A percentile compares a stretch with the other conserved stretches of the same genome.
phyloP scores from a whole-genome alignment of 225 moss, liverwort and hornwort genomes.

The Antitrichia curtipendula region DNA sequence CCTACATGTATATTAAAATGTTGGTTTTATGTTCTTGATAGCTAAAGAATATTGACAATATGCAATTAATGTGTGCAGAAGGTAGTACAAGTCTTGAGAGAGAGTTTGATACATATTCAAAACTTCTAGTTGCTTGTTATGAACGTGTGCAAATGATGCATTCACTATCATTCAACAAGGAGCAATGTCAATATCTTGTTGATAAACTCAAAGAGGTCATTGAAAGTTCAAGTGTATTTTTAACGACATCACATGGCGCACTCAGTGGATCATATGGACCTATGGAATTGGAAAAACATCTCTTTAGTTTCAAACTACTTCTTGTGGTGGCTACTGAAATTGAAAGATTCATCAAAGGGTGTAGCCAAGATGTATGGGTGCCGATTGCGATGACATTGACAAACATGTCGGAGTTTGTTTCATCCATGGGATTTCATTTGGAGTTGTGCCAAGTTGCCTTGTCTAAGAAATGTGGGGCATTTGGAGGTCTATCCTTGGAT shows the following conservation, averaged over 20 bases:
- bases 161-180: not conserved
- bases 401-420: not conserved
- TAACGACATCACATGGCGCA: not conserved
- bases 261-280: not conserved
- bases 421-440: not conserved
- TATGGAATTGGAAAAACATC: not conserved
- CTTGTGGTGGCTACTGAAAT: not conserved
- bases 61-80: not conserved
- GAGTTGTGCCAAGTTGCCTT: not conserved
- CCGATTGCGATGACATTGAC: not conserved
- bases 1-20: accelerated
- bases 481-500: not conserved
- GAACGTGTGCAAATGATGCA: not conserved
- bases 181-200: not conserved
- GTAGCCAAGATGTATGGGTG: not conserved
- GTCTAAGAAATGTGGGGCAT: accelerated
- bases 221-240: not conserved
- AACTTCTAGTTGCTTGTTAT: too few relatives aligned
- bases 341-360: not conserved
- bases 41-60: accelerated
- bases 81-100: accelerated
- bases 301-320: not conserved
- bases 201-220: not conserved
- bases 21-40: not conserved
- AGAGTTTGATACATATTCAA: not conserved